phyloP scores from a whole-genome alignment of 768 basidiomycete genomes.

The Pleurotus tuoliensis region DNA sequence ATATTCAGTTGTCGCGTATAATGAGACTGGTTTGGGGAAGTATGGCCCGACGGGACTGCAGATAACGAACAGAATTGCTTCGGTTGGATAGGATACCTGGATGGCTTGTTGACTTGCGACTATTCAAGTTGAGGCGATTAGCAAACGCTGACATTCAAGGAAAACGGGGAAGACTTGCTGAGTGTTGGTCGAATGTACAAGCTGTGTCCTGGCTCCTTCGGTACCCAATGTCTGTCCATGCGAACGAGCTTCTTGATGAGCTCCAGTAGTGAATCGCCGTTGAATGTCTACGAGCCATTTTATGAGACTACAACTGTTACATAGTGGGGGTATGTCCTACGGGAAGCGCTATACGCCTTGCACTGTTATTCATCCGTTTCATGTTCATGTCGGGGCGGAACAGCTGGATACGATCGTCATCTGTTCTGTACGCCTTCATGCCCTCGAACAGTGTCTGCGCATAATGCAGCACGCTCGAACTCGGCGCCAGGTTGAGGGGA shows the following conservation, averaged over 20 bases:
- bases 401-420: slow-evolving; percentile 68
- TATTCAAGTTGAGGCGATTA: slow-evolving; percentile 22
- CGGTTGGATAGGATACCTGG: slow-evolving; percentile 70
- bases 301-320: not conserved
- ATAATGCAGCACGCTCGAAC: slow-evolving; percentile 84
- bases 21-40: slow-evolving; percentile 84
- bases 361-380: slow-evolving; percentile 90
- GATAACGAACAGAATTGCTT: slow-evolving; percentile 85
- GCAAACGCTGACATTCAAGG: not conserved
- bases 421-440: slow-evolving; percentile 86
- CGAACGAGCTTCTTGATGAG: slow-evolving; percentile 85
- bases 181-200: slow-evolving; percentile 86
- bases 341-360: slow-evolving; percentile 71
- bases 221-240: slow-evolving; percentile 89
- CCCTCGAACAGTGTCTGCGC: slow-evolving; percentile 91
- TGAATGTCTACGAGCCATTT: slow-evolving; percentile 54
- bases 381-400: slow-evolving; percentile 98
- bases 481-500: slow-evolving; percentile 71
- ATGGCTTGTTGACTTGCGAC: slow-evolving; percentile 75
- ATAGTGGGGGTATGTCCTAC: slow-evolving; percentile 34
- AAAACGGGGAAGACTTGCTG: slow-evolving; percentile 29
- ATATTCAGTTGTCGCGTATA: slow-evolving; percentile 80
- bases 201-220: slow-evolving; percentile 82
- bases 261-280: slow-evolving; percentile 68
- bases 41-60: slow-evolving; percentile 82